These are phyloP conservation scores for Alternaria brassicae DNA, from an alignment of 2,329 filamentous ascomycete species.

Conservation along the genomic window DNA sequence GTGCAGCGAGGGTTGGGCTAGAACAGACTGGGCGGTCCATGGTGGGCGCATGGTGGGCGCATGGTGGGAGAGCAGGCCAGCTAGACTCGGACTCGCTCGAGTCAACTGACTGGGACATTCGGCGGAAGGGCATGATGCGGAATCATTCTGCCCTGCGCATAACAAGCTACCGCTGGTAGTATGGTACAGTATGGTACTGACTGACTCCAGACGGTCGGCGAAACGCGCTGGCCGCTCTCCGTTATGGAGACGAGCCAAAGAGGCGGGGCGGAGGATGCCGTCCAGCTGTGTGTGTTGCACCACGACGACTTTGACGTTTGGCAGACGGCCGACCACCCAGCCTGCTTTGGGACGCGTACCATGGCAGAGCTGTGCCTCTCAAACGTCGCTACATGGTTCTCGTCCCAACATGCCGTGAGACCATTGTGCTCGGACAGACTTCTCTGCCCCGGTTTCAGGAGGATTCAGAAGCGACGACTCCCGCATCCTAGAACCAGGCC, in stretches of 20 bases:
- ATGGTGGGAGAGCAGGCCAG: conserved; percentile 26
- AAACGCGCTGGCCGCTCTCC: conserved; percentile 35
- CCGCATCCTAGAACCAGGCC: conserved; percentile 5
- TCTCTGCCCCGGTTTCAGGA: background rate
- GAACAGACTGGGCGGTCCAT: conserved; percentile 22
- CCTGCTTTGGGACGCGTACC: conserved; percentile 22
- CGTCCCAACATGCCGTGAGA: conserved; percentile 4
- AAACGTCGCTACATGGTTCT: no score
- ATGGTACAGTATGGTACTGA: no score
- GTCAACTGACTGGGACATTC: conserved; percentile 16
- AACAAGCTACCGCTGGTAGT: conserved; percentile 8
- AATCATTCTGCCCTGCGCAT: conserved; percentile 20
- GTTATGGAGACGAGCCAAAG: conserved; percentile 20
- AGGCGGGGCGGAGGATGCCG: conserved; percentile 18
- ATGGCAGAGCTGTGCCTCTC: background rate
- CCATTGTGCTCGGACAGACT: background rate
- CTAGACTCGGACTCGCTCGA: conserved; percentile 21
- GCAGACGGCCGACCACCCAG: conserved; percentile 3
- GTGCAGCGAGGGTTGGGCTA: conserved; percentile 29
- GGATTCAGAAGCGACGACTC: background rate
- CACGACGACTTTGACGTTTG: conserved; percentile 16
- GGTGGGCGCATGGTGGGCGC: conserved; percentile 17
- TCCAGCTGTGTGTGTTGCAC: conserved; percentile 24
- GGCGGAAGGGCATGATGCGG: conserved; percentile 10
- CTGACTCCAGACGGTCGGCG: conserved; percentile 30